phyloP scores from a whole-genome alignment of 225 moss, liverwort and hornwort genomes.

The Pseudoscleropodium purum region DNA sequence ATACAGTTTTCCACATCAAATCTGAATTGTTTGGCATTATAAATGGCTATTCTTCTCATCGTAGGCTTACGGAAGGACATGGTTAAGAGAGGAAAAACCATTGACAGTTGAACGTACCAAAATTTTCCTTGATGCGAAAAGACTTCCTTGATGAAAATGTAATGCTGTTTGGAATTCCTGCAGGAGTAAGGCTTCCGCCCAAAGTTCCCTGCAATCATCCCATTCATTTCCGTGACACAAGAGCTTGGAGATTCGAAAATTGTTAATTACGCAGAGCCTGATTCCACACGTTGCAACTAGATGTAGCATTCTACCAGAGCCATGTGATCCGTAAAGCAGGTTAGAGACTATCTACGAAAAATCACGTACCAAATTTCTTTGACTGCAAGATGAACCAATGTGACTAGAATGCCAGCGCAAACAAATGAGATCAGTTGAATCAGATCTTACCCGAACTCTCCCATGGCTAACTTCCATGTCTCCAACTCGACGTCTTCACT shows the following conservation, averaged over 20 bases:
- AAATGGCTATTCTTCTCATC: background rate
- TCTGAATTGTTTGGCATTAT: background rate
- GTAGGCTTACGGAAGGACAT: too few relatives aligned
- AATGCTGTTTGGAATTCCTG: background rate
- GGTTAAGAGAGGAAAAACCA: background rate
- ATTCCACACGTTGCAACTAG: background rate
- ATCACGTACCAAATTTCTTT: background rate
- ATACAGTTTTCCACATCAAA: background rate
- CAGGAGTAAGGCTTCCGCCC: background rate
- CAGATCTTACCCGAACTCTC: background rate
- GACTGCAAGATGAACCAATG: background rate
- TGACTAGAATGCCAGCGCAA: background rate
- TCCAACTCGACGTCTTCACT: background rate
- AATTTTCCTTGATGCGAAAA: background rate
- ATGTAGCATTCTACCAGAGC: background rate
- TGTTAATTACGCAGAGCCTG: background rate
- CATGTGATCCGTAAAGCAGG: background rate
- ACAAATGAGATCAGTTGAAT: background rate
- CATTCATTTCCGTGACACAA: background rate
- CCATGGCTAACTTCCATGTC: background rate
- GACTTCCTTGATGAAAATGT: background rate
- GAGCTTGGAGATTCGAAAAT: background rate
- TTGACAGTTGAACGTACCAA: background rate
- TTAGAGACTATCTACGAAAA: background rate
- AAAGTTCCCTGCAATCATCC: background rate